Evolutionary conservation across 495 filamentous ascomycete species (phyloP).

Genomic region (Jackrogersella multiformis): DNA sequence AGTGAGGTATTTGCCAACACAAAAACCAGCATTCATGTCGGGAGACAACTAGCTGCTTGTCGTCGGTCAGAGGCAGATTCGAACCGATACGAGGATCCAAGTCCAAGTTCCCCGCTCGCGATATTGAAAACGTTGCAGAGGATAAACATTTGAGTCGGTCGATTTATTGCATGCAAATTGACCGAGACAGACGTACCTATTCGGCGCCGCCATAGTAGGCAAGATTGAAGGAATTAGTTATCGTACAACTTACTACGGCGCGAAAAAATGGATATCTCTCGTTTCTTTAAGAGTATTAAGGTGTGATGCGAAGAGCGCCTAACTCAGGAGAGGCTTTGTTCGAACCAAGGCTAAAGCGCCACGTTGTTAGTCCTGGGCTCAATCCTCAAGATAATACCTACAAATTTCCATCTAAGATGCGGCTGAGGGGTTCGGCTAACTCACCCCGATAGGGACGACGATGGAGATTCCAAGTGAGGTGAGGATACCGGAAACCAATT

Average conservation of each 20-base stretch:
- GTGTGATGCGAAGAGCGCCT: conserved; percentile 8
- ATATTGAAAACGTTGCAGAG: neutral
- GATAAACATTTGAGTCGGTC: neutral
- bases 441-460: conserved; percentile 20
- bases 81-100: neutral
- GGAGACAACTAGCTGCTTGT: neutral
- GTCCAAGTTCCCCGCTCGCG: conserved; percentile 6
- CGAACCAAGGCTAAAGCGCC: conserved; percentile 23
- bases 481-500: conserved; percentile 13
- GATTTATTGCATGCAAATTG: conserved; percentile 9
- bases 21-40: neutral
- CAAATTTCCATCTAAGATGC: neutral
- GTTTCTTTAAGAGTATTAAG: conserved; percentile 14
- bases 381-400: conserved; percentile 3
- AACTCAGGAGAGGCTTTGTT: conserved; percentile 27
- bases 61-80: neutral
- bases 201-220: conserved; percentile 42
- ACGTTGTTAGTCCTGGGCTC: conserved; percentile 33
- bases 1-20: neutral
- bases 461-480: neutral
- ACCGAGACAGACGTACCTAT: conserved; percentile 39
- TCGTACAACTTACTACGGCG: conserved; percentile 6
- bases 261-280: conserved; percentile 13
- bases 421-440: conserved; percentile 13
- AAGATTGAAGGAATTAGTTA: conserved; percentile 6